Evolutionary conservation across 352 stramenopile genomes (phyloP).

Genomic region (Phytophthora agathidicida): DNA sequence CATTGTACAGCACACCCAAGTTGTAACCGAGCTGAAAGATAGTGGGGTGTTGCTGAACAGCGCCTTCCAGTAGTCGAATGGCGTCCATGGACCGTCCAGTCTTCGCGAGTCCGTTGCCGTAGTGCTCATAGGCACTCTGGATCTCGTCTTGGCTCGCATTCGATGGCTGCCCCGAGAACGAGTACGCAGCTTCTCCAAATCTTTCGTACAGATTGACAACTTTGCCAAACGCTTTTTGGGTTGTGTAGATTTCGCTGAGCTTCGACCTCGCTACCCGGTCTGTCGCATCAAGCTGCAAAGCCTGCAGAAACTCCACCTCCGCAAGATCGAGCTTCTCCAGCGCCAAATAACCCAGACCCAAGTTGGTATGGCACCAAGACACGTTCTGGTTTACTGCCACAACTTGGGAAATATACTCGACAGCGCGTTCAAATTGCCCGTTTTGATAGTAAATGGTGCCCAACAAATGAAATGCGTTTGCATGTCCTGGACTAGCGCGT

Average conservation of each 20-base stretch:
- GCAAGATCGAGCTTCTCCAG: conserved; percentile 19
- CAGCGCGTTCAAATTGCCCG: conserved; percentile 16
- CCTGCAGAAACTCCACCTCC: conserved; percentile 19
- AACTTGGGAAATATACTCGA: conserved; percentile 25
- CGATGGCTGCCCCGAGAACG: not conserved
- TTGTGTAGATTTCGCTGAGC: conserved; percentile 22
- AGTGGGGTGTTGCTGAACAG: conserved; percentile 21
- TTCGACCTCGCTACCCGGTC: conserved; percentile 23
- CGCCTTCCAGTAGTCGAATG: conserved; percentile 40
- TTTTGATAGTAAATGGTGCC: conserved; percentile 39
- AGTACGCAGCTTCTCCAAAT: conserved; percentile 21
- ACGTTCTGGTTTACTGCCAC: conserved; percentile 25
- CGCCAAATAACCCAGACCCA: conserved; percentile 19
- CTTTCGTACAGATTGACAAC: conserved; percentile 35
- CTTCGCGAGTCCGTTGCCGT: conserved; percentile 46
- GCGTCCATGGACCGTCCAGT: conserved; percentile 29
- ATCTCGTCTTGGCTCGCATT: conserved; percentile 24
- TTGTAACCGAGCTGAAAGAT: conserved; percentile 61
- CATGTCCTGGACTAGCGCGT: conserved; percentile 22
- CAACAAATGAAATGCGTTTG: conserved; percentile 58
- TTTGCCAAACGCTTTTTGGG: conserved; percentile 25
- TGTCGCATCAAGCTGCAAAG: conserved; percentile 23
- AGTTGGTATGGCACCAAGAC: conserved; percentile 43
- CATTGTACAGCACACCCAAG: conserved; percentile 50
- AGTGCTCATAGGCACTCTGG: conserved; percentile 43